Evolutionary conservation across 2,329 filamentous ascomycete genomes (phyloP), one percentile per base, ranked within the genome.

Genomic region (Phyllosticta citriasiana): DNA sequence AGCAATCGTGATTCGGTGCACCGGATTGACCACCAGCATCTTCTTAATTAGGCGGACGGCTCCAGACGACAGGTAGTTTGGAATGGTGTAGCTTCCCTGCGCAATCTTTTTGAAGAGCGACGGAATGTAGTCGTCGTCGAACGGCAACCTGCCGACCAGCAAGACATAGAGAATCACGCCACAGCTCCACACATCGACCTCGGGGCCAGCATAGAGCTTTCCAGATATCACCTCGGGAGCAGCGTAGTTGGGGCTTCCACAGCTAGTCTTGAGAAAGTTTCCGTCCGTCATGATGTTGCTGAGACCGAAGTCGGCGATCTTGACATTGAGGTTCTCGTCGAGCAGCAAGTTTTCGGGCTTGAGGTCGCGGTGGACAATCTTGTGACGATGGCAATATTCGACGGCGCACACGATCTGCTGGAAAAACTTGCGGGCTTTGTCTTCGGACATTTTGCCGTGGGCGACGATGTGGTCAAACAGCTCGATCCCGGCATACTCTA

Each of bases 261-360:
- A 99, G 73, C 92, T 97, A 1, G 94, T 99, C 78, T 97, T 97
- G 69, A 99, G 84, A 72, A 99, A 99, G 73, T 99, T 99, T 26
- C 94, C 94, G 72, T 99, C 94, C 0, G 94, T 97, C 94, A 99
- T 99, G 77, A 99, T 99, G 73, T 99, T 99, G 79, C 93, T 97
- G 62, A 99, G 81, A 62, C 94, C 94, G 68, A 99, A 99, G 76
- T 99, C 94, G 69, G 94, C 94, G 77, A 99, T 99, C 79, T 99
- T 99, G 76, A 99, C 93, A 70, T 99, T 97, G 71, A 96, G 87
- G 63, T 95, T 88, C 66, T 95, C 90, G 76, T 99, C 94, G 57
- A 99, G 85, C 53, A 99, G 83, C 56, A 99, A 78, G 72, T 99
- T 99, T 79, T 99, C 94, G 9, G 94, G 94, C 75, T 99, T 99